Conservation (phyloP, 106 monocot species). For the Allium cepa region DNA sequence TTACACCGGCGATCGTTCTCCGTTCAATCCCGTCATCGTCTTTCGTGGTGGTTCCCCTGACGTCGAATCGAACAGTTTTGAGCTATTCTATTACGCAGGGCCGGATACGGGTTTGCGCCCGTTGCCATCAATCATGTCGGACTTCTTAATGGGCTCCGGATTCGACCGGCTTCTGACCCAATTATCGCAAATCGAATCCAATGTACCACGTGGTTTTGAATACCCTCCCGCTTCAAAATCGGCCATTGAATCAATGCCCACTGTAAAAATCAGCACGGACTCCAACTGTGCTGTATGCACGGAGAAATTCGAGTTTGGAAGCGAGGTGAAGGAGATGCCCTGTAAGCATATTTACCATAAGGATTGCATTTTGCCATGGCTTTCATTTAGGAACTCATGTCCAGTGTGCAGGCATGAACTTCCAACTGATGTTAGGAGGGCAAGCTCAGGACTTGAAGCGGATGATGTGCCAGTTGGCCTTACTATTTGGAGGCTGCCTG, state of each 20-base stretch:
- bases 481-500: constrained; percentile 55
- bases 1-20: constrained; percentile 26
- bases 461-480: constrained; percentile 34
- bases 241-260: constrained; percentile 54
- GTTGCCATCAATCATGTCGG: constrained; percentile 40
- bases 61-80: constrained; percentile 15
- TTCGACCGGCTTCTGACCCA: constrained; percentile 41
- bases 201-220: constrained; percentile 14
- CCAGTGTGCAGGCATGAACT: constrained; percentile 52
- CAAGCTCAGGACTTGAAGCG: not conserved
- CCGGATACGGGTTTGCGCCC: constrained; percentile 45
- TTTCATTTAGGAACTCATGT: constrained; percentile 40
- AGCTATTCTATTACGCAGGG: constrained; percentile 40
- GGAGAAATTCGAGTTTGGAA: constrained; percentile 38
- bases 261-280: constrained; percentile 22
- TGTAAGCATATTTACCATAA: constrained; percentile 56
- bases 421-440: constrained; percentile 20
- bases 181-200: constrained; percentile 34
- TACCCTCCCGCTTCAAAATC: constrained; percentile 41
- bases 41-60: constrained; percentile 27
- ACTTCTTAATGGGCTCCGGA: constrained; percentile 46
- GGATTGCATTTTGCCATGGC: constrained; percentile 61
- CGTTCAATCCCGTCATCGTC: constrained; percentile 75
- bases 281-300: constrained; percentile 52
- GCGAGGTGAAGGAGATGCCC: constrained; percentile 43